Evolutionary conservation across 2,329 filamentous ascomycete genomes (phyloP).

Genomic region (Fusarium odoratissimum): DNA sequence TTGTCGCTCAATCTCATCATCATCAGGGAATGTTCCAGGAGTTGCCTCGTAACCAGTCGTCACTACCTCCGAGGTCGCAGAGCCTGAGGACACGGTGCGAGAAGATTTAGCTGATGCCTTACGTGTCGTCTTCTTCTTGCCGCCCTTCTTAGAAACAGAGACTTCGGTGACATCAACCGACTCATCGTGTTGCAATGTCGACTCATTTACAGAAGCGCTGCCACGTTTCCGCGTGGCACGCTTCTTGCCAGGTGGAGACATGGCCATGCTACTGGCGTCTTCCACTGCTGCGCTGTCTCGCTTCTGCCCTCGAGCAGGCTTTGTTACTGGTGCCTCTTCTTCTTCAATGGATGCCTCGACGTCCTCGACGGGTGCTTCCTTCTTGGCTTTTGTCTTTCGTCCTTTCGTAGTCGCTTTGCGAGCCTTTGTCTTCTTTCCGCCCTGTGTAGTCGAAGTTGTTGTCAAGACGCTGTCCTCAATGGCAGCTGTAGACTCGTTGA

Average conservation of each 20-base stretch:
- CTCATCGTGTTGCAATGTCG: slow-evolving; percentile 52
- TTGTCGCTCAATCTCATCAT: slow-evolving; percentile 74
- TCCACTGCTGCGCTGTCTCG: slow-evolving; percentile 70
- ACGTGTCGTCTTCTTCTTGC: slow-evolving; percentile 53
- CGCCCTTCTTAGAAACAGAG: slow-evolving; percentile 45
- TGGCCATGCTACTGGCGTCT: slow-evolving; percentile 55
- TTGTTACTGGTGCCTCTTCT: slow-evolving; percentile 43
- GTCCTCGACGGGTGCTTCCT: slow-evolving; percentile 64
- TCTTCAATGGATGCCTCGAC: slow-evolving; percentile 42
- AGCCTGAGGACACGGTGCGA: slow-evolving; percentile 59
- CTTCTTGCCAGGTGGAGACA: slow-evolving; percentile 67
- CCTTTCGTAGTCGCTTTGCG: slow-evolving; percentile 61
- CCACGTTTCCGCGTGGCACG: slow-evolving; percentile 63
- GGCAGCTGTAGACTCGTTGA: slow-evolving; percentile 60
- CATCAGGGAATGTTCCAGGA: slow-evolving; percentile 62
- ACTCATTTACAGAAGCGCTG: slow-evolving; percentile 58
- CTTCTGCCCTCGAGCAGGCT: slow-evolving; percentile 68
- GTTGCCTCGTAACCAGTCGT: slow-evolving; percentile 57
- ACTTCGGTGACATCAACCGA: slow-evolving; percentile 57
- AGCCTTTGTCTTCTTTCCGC: slow-evolving; percentile 66
- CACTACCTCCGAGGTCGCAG: slow-evolving; percentile 64
- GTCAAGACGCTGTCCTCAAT: slow-evolving; percentile 71
- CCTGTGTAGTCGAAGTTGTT: slow-evolving; percentile 67
- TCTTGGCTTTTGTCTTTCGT: slow-evolving; percentile 57
- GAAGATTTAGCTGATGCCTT: slow-evolving; percentile 55